Base-by-base conservation (phyloP, 805 yeast genomes). In the Geotrichum ghanense region DNA sequence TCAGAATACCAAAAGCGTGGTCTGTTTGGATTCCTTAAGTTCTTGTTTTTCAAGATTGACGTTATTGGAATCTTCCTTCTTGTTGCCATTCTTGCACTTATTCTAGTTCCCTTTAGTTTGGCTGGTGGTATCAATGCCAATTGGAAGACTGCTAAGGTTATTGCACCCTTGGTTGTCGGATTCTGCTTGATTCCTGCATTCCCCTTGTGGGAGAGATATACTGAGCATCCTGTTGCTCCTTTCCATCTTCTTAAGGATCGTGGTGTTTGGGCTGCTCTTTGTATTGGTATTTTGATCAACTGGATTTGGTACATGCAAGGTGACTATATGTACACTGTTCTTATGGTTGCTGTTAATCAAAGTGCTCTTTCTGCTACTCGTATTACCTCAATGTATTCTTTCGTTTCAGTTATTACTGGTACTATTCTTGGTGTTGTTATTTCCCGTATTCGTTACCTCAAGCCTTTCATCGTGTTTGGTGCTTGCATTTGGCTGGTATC, bases 111-210 rank as follows among this genome's bases (percentile, higher is more conserved):
- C 19, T 70, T 84, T 53, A 83, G 92, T 9, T 62, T 84, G 24
- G 89, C 89, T 12, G 89, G 86, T 52, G 88, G 88, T 51, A 58
- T 64, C 26, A 42, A 56, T 1, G 53, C 65, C 2, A 67, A 70
- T 45, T 84, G 94, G 94, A 57, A 65, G 47, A 66, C 69, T 48
- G 85, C 77, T 16, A 67, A 75, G 41, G 70, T 80, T 52, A 77
- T 84, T 53, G 90, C 72, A 4, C 87, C 89, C 2, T 63, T 83
- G 44, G 83, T 80, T 17, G 58, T 84, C 47, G 92, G 94, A 2
- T 69, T 76, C 52, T 73, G 70, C 19, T 61, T 79, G 24, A 58
- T 82, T 45, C 85, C 87, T 4, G 59, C 72, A n/a, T 76, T 80
- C 48, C 56, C 72, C 12, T 14, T 61, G 19, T 82, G 83, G 79